Base-by-base conservation (phyloP, 192 early-diverging fungal genomes). In the Geranomyces michiganensis region DNA sequence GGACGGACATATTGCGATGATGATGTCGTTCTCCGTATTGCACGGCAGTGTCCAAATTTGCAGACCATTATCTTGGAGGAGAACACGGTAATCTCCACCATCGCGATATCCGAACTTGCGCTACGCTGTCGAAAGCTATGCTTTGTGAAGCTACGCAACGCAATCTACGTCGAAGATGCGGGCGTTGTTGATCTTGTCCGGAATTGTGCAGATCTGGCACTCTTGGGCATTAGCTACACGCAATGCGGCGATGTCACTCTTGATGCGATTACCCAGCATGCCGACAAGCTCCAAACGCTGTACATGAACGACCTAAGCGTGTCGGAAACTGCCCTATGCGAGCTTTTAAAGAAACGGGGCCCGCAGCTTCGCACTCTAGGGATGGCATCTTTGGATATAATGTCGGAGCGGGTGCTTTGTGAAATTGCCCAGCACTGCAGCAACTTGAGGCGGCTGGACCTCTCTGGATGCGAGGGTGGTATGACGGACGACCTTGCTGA, bases 291-390 rank as follows among this genome's bases (percentile, higher is more conserved):
- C 22, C 66, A 75, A 46, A 75, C 73, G n/a, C 29, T 72, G 29
- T 75, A 72, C 43, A 72, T 75, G 48, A 71, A 72, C 58, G 73
- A 75, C 33, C 56, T 75, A 5, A 7, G 21, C 17, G 17, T 75
- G 22, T 19, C 33, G 24, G 68, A 72, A 43, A 43, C 56, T 0
- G 29, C 55, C 0, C 17, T 75, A 13, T 44, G 36, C n/a, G 58
- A 60, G 21, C 12, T 75, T 6, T 24, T 62, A 6, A 2, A 17
- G 53, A 26, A 19, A 29, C 73, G 67, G 6, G 73, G 73, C 5
- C 6, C 19, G 31, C 14, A 30, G 24, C 31, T 75, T 1, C 4
- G 22, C 17, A 75, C 67, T 19, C 67, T 70, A 21, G 51, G 56
- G 6, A 71, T 75, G 73, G 73, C 30, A 15, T 21, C 29, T 3